phyloP scores from a whole-genome alignment of 148 eudicot species.

The Dysphania ambrosioides region DNA sequence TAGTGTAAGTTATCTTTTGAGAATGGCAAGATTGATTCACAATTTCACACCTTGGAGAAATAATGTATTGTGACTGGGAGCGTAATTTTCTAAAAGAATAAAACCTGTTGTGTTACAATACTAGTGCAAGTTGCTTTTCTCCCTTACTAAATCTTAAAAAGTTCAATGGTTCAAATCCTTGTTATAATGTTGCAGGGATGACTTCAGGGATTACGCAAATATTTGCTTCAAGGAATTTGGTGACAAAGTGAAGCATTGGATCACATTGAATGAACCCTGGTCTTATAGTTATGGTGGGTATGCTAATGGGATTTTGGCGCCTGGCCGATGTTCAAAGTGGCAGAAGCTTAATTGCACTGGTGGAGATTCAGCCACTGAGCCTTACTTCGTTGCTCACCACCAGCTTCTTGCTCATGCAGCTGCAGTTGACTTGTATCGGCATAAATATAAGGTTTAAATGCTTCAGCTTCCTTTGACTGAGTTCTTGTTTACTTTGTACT shows the following conservation, averaged over 20 bases:
- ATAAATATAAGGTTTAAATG: conserved; percentile 30
- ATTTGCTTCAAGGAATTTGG: conserved; percentile 35
- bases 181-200: conserved; percentile 24
- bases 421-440: conserved; percentile 31
- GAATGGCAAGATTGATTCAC: neutral
- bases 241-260: conserved; percentile 38
- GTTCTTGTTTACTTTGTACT: neutral
- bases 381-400: conserved; percentile 32
- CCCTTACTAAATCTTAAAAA: too few species aligned
- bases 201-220: conserved; percentile 30
- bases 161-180: neutral
- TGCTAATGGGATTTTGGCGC: conserved; percentile 17
- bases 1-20: conserved; percentile 36
- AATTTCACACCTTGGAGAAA: neutral
- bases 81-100: neutral
- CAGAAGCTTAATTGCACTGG: conserved; percentile 24
- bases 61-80: neutral
- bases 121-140: neutral
- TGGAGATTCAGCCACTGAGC: conserved; percentile 29
- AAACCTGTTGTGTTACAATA: neutral
- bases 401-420: conserved; percentile 37
- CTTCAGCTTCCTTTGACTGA: neutral
- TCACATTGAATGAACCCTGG: conserved; percentile 39
- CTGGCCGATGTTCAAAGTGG: conserved; percentile 27
- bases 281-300: conserved; percentile 18